These are phyloP conservation scores for Echium plantagineum DNA, from an alignment of 257 asterid genomes.

Conservation along the genomic window DNA sequence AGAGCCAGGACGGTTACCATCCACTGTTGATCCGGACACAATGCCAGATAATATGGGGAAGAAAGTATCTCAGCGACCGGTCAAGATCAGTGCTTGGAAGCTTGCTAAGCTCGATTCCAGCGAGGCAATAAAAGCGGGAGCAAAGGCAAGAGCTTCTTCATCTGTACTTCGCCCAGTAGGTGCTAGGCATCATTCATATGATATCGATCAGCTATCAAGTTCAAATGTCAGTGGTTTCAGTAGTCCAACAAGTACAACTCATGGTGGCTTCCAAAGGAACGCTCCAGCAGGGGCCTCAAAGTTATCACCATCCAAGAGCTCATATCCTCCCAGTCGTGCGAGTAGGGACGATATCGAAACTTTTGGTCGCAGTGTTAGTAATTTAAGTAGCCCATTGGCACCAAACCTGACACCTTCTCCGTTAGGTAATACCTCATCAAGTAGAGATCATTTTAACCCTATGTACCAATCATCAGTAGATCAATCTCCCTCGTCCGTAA, in stretches of 20 bases:
- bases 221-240: conserved; percentile 57
- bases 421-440: conserved; percentile 25
- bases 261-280: conserved; percentile 44
- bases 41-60: conserved; percentile 51
- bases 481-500: conserved; percentile 46
- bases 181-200: conserved; percentile 41
- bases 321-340: conserved; percentile 69
- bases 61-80: conserved; percentile 53
- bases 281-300: conserved; percentile 51
- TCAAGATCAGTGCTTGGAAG: conserved; percentile 90
- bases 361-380: conserved; percentile 55
- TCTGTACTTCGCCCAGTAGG: conserved; percentile 73
- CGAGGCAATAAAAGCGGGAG: conserved; percentile 89
- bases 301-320: conserved; percentile 54
- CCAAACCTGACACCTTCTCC: conserved; percentile 49
- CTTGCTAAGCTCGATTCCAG: conserved; percentile 77
- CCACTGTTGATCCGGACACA: conserved; percentile 87
- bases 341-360: conserved; percentile 78
- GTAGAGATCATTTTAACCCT: conserved; percentile 61
- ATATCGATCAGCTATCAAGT: conserved; percentile 48
- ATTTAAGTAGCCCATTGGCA: conserved; percentile 75
- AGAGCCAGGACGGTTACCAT: conserved; percentile 83
- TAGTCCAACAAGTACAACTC: conserved; percentile 68
- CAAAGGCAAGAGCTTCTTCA: conserved; percentile 87
- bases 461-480: conserved; percentile 37